Conservation (phyloP, 768 basidiomycete species). For the Collybia nuda region DNA sequence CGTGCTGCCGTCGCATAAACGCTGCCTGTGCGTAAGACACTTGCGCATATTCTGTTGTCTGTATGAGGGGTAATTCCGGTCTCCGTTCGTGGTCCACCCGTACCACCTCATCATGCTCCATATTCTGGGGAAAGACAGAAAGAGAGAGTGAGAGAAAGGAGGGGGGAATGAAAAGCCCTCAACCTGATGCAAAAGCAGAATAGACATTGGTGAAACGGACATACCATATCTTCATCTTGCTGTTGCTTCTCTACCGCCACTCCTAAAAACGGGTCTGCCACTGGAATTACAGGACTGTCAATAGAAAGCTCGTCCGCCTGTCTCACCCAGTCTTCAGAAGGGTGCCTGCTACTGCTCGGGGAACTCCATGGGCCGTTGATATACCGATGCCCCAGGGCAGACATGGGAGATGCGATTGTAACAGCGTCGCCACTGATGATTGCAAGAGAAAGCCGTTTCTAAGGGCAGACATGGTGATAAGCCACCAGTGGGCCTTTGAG, state of each 20-base stretch:
- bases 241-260: background rate
- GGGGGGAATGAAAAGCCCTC: background rate
- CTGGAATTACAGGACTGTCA: constrained; percentile 42
- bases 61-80: constrained; percentile 9
- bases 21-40: constrained; percentile 4
- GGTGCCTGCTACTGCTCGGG: constrained; percentile 37
- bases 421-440: constrained; percentile 18
- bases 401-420: constrained; percentile 3
- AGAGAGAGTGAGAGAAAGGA: background rate
- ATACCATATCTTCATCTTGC: constrained; percentile 56
- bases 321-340: constrained; percentile 74
- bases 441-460: constrained; percentile 63
- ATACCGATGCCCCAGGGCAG: too few relatives aligned
- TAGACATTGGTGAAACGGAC: constrained; percentile 15
- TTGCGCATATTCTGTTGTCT: constrained; percentile 3
- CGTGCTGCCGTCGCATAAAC: constrained; percentile 4
- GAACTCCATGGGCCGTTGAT: constrained; percentile 14
- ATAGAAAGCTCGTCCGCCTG: constrained; percentile 70
- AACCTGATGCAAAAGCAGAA: background rate
- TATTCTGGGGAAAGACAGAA: constrained; percentile 16
- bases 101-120: constrained; percentile 22
- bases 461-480: background rate
- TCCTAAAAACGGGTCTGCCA: background rate
- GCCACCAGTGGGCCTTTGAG: too few relatives aligned
- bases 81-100: background rate